Evolutionary conservation across 257 asterid genomes (phyloP).

Genomic region (Rubia yunnanensis): DNA sequence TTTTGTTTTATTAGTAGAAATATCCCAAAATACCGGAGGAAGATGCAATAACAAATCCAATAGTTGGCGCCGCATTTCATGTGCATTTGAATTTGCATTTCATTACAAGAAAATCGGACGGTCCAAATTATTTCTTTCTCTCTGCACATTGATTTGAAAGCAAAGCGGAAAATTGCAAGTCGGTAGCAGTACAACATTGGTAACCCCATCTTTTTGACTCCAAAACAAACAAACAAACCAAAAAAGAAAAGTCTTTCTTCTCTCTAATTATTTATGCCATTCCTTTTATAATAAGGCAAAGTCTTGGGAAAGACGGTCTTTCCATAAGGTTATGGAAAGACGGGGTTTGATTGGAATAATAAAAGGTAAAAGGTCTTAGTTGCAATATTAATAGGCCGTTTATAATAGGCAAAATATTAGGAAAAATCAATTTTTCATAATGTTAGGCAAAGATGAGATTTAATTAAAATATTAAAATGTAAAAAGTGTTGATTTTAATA

Average conservation of each 20-base stretch:
- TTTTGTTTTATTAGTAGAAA: neutral
- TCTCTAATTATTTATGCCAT: neutral
- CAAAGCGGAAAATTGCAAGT: neutral
- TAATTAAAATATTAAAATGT: no score
- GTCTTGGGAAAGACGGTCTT: no score
- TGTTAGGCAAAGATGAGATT: no score
- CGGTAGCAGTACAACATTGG: conserved; percentile 9
- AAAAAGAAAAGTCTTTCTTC: conserved; percentile 16
- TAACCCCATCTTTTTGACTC: conserved; percentile 17
- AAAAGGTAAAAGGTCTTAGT: no score
- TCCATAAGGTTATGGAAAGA: no score
- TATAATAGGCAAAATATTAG: no score
- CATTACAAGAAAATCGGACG: conserved; percentile 2
- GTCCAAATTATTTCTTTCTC: neutral
- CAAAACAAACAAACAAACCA: conserved; percentile 9
- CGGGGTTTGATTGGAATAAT: no score
- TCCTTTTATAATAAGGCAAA: no score
- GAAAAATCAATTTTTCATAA: no score
- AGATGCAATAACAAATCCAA: neutral
- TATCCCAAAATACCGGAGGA: neutral
- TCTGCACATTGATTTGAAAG: conserved; percentile 5
- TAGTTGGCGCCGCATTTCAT: conserved; percentile 15
- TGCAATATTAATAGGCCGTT: no score
- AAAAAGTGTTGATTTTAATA: no score
- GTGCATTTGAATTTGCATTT: conserved; percentile 16